Evolutionary conservation across 352 stramenopile species (phyloP).

Genomic region (Globisporangium orthogonon): DNA sequence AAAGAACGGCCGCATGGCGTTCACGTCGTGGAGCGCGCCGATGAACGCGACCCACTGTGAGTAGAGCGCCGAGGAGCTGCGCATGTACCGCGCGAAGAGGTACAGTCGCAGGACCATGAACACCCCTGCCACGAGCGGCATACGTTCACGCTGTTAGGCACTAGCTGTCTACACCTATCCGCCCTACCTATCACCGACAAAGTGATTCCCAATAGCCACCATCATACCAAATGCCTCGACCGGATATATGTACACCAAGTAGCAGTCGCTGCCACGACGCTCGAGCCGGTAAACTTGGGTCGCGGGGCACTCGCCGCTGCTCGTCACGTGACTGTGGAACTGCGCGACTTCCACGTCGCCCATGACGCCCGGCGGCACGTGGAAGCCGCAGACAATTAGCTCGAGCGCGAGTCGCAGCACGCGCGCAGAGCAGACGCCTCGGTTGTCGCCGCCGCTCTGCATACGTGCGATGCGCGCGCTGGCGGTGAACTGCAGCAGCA

Average conservation of each 20-base stretch:
- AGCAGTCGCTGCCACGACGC: conserved; percentile 29
- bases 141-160: too few relatives aligned
- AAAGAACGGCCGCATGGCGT: conserved; percentile 71
- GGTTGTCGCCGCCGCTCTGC: conserved; percentile 23
- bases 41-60: conserved; percentile 74
- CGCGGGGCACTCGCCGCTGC: conserved; percentile 13
- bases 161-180: neutral
- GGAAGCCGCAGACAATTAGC: conserved; percentile 54
- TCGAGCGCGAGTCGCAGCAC: conserved; percentile 36
- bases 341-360: conserved; percentile 38
- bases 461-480: conserved; percentile 43
- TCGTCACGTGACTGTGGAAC: conserved; percentile 24
- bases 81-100: conserved; percentile 58
- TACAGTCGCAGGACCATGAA: conserved; percentile 67
- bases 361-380: conserved; percentile 42
- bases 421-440: conserved; percentile 17
- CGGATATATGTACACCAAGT: conserved; percentile 58
- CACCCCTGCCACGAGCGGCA: conserved; percentile 23
- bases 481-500: conserved; percentile 45
- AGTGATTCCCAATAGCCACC: too few relatives aligned
- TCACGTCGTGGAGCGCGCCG: conserved; percentile 66
- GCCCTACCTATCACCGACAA: neutral
- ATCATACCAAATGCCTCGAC: conserved; percentile 48
- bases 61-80: conserved; percentile 61
- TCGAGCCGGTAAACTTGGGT: conserved; percentile 22